A percentile compares a stretch with the other conserved stretches of the same genome.
These are phyloP conservation scores for Alternaria metachromatica DNA, from an alignment of 2,329 filamentous ascomycete genomes.

Conservation along the genomic window DNA sequence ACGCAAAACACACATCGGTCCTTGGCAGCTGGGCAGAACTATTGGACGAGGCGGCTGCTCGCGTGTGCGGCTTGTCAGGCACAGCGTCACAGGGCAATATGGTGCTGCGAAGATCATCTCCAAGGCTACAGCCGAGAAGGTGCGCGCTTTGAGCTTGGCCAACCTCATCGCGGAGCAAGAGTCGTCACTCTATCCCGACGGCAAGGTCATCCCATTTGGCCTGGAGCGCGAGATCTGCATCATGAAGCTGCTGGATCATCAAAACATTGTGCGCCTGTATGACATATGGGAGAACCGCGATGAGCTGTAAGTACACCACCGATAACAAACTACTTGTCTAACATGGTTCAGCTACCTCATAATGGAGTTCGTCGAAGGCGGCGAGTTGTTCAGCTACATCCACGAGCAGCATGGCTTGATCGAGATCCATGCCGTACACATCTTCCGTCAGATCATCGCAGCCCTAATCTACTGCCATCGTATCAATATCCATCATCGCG, in stretches of 20 bases:
- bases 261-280: slow-evolving; percentile 90
- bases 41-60: slow-evolving; percentile 90
- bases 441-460: slow-evolving; percentile 93
- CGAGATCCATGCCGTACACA: slow-evolving; percentile 80
- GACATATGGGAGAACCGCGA: slow-evolving; percentile 98
- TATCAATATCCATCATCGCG: slow-evolving; percentile 93
- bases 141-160: slow-evolving; percentile 84
- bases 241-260: slow-evolving; percentile 94
- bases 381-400: slow-evolving; percentile 88
- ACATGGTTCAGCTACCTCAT: slow-evolving; percentile 77
- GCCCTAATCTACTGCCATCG: slow-evolving; percentile 92
- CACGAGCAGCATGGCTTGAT: slow-evolving; percentile 73
- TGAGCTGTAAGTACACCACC: slow-evolving; percentile 74
- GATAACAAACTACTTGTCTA: slow-evolving; percentile 7
- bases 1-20: slow-evolving; percentile 80
- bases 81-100: slow-evolving; percentile 76
- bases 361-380: slow-evolving; percentile 86
- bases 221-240: slow-evolving; percentile 96
- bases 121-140: slow-evolving; percentile 76
- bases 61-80: slow-evolving; percentile 83
- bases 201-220: slow-evolving; percentile 79
- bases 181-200: slow-evolving; percentile 60
- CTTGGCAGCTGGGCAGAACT: slow-evolving; percentile 90
- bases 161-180: slow-evolving; percentile 74
- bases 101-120: slow-evolving; percentile 97